Evolutionary conservation across 805 yeast genomes (phyloP).

Genomic region (Metschnikowia baotianmanensis): DNA sequence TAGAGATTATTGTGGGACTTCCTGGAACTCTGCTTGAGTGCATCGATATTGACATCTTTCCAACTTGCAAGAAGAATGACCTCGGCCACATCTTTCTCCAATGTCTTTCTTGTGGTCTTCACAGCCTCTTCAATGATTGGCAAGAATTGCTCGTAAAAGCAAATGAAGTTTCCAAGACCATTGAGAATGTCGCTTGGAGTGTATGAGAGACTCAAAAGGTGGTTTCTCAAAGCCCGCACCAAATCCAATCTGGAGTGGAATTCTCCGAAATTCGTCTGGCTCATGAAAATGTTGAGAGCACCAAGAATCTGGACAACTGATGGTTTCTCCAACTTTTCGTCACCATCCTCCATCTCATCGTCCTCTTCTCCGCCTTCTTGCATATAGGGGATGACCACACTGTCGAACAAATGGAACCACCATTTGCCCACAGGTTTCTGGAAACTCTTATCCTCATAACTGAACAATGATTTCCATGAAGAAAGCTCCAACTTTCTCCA

Average conservation of each 20-base stretch:
- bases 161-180: constrained; percentile 55
- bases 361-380: no score
- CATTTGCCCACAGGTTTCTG: constrained; percentile 63
- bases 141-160: constrained; percentile 66
- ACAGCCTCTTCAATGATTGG: constrained; percentile 48
- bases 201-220: constrained; percentile 30
- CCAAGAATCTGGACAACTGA: constrained; percentile 33
- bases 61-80: constrained; percentile 89
- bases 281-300: constrained; percentile 71
- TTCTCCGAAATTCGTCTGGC: constrained; percentile 78
- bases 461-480: constrained; percentile 79
- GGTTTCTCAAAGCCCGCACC: constrained; percentile 61
- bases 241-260: constrained; percentile 57
- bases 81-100: constrained; percentile 81
- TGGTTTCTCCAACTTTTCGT: constrained; percentile 30
- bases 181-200: constrained; percentile 23
- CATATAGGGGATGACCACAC: constrained; percentile 55
- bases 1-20: constrained; percentile 81
- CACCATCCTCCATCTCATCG: constrained; percentile 5
- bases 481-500: constrained; percentile 90
- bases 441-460: constrained; percentile 53
- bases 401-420: constrained; percentile 92
- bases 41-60: constrained; percentile 94
- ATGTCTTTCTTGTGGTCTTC: constrained; percentile 42
- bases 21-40: constrained; percentile 90